A percentile compares a stretch with the other conserved stretches of the same genome.
phyloP scores from a whole-genome alignment of 2,329 filamentous ascomycete genomes.

The Macrophomina pseudophaseolina region DNA sequence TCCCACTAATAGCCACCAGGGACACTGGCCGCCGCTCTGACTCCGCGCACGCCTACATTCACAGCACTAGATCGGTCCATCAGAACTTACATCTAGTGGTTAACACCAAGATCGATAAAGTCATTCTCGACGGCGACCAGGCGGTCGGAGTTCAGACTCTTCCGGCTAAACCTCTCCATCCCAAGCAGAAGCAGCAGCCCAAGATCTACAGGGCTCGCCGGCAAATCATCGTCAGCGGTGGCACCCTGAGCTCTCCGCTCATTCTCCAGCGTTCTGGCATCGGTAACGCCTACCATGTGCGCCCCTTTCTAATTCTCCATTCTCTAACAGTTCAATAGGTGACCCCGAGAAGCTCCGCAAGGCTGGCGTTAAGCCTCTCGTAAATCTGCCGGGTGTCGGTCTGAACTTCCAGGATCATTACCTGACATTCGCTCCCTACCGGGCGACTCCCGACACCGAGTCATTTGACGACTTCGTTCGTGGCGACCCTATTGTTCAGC shows the following conservation, averaged over 20 bases:
- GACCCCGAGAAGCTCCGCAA: slow-evolving; percentile 73
- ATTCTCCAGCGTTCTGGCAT: slow-evolving; percentile 79
- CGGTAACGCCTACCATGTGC: slow-evolving; percentile 39
- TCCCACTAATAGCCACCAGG: slow-evolving; percentile 16
- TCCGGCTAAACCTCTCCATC: slow-evolving; percentile 70
- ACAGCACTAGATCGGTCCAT: slow-evolving; percentile 73
- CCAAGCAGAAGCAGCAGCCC: slow-evolving; percentile 56
- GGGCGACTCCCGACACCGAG: slow-evolving; percentile 76
- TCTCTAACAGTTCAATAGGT: slow-evolving; percentile 40
- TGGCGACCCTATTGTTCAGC: slow-evolving; percentile 74
- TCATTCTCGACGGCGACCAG: slow-evolving; percentile 73
- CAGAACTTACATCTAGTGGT: slow-evolving; percentile 73
- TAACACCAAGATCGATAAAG: slow-evolving; percentile 79
- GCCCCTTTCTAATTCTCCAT: neutral
- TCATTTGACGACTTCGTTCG: slow-evolving; percentile 81
- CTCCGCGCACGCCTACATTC: slow-evolving; percentile 77
- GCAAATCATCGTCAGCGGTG: slow-evolving; percentile 74
- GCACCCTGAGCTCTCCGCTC: slow-evolving; percentile 74
- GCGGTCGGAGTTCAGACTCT: slow-evolving; percentile 75
- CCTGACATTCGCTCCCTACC: slow-evolving; percentile 71
- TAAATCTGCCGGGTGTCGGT: slow-evolving; percentile 75
- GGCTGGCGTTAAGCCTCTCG: slow-evolving; percentile 70
- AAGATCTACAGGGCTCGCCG: slow-evolving; percentile 71
- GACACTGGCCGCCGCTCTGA: slow-evolving; percentile 74
- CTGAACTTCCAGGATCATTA: slow-evolving; percentile 72